These are phyloP conservation scores for Arachis hypogaea DNA, from an alignment of 306 rosid species.

Conservation along the genomic window DNA sequence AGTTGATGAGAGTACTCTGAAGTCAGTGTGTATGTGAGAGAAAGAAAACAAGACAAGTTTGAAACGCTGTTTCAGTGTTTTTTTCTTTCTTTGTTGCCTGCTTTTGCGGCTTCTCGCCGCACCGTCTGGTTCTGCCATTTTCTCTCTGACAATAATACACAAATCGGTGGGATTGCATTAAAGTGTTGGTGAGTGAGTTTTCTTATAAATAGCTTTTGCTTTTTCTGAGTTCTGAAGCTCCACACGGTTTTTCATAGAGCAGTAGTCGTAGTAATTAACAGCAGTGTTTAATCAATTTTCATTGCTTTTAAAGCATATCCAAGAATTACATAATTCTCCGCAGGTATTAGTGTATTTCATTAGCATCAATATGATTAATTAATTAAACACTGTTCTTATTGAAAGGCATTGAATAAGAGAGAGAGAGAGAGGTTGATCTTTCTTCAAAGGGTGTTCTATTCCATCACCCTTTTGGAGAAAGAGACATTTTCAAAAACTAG, in stretches of 20 bases:
- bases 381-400: not conserved
- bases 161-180: constrained; percentile 57
- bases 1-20: constrained; percentile 10
- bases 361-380: not conserved
- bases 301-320: constrained; percentile 49
- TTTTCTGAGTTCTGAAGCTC: constrained; percentile 23
- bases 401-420: constrained; percentile 12
- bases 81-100: constrained; percentile 35
- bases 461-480: constrained; percentile 46
- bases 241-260: not conserved
- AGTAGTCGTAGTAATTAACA: no score
- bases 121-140: constrained; percentile 48
- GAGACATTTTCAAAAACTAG: constrained; percentile 44
- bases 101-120: constrained; percentile 79
- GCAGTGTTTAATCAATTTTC: constrained; percentile 4
- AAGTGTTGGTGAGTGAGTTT: constrained; percentile 20
- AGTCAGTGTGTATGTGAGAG: constrained; percentile 1
- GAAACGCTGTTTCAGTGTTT: constrained; percentile 2
- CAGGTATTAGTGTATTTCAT: not conserved
- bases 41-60: not conserved
- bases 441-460: constrained; percentile 13
- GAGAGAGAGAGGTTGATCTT: constrained; percentile 11
- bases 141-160: constrained; percentile 52
- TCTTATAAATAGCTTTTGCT: constrained; percentile 21
- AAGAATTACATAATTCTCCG: no score